Evolutionary conservation across 164 flowering plant genomes (phyloP).

Genomic region (Vitis vinifera): ASM3070453v1 NC_081819.1:21330501-21331000

Average conservation of each 20-base stretch:
- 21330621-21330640: conserved; percentile 22
- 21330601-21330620: conserved; percentile 79
- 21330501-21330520: conserved; percentile 15
- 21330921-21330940: conserved; percentile 5
- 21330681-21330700: no score
- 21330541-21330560: conserved; percentile 24
- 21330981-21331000: background rate
- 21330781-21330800: conserved; percentile 7
- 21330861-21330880: conserved; percentile 95
- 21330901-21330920: conserved; percentile 92
- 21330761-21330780: background rate
- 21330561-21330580: conserved; percentile 10
- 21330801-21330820: conserved; percentile 79
- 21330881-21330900: conserved; percentile 94
- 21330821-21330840: conserved; percentile 76
- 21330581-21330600: conserved; percentile 36
- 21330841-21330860: conserved; percentile 83
- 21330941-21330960: background rate
- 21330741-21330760: no score
- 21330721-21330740: no score
- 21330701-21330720: no score
- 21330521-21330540: conserved; percentile 20
- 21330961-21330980: background rate
- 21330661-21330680: no score
- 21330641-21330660: background rate